Conservation (phyloP, 139 green algal genomes). For the Haematococcus lacustris region DNA sequence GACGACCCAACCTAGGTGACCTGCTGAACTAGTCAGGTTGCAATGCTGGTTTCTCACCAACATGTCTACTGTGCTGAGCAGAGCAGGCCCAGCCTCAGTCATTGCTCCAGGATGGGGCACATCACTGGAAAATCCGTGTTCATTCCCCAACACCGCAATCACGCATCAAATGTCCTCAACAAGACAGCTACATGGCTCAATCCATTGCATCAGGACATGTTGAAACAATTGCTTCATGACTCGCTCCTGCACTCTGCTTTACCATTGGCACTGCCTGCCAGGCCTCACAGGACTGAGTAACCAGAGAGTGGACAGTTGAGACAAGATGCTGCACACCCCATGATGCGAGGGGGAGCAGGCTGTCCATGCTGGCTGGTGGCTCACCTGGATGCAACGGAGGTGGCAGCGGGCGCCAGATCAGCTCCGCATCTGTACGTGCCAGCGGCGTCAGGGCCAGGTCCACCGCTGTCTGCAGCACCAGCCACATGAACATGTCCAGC, state of each 20-base stretch:
- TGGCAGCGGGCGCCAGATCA: background rate
- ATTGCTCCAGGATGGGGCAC: too few relatives aligned
- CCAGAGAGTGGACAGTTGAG: background rate
- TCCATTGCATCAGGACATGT: background rate
- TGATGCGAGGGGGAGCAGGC: background rate
- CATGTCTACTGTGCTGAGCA: too few relatives aligned
- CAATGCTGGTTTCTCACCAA: too few relatives aligned
- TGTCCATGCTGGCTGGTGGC: background rate
- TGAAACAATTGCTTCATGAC: too few relatives aligned
- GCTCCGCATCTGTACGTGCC: background rate
- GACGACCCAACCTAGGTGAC: too few relatives aligned
- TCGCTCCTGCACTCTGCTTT: background rate
- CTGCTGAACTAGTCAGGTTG: too few relatives aligned
- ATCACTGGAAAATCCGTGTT: too few relatives aligned
- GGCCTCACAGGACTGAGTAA: background rate
- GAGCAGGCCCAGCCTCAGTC: too few relatives aligned
- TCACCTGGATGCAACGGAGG: constrained; percentile 12
- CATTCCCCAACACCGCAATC: too few relatives aligned
- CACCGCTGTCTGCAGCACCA: constrained; percentile 7
- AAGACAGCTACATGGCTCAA: background rate
- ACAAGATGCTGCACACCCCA: background rate
- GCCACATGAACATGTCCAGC: constrained; percentile 19
- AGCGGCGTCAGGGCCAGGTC: constrained; percentile 10
- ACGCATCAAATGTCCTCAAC: background rate
- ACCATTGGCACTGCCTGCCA: background rate